A percentile compares a stretch with the other conserved stretches of the same genome.
phyloP scores from a whole-genome alignment of 257 asterid genomes.

The Solanum piurae region DNA sequence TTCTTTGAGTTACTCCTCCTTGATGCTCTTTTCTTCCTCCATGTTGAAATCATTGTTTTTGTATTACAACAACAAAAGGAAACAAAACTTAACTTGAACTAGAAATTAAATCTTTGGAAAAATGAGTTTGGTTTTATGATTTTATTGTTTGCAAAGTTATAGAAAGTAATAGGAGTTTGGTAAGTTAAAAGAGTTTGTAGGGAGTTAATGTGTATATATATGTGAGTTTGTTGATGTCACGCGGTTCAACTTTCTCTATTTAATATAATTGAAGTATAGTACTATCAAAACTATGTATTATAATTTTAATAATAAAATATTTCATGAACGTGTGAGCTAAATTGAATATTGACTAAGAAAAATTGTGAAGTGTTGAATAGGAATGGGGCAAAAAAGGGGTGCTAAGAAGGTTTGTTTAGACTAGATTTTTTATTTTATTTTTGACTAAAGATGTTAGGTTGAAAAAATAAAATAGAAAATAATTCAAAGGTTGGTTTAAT shows the following conservation, averaged over 20 bases:
- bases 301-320: neutral
- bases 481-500: conserved; percentile 2
- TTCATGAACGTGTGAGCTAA: neutral
- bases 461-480: conserved; percentile 1
- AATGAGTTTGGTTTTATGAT: neutral
- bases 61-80: neutral
- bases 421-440: neutral
- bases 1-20: conserved; percentile 10
- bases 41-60: conserved; percentile 9
- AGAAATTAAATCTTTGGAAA: neutral
- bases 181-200: neutral
- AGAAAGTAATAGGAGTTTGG: neutral
- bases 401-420: neutral
- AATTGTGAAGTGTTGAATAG: conserved; percentile 1
- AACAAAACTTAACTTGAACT: neutral
- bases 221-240: neutral
- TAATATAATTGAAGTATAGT: neutral
- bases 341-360: conserved; percentile 34
- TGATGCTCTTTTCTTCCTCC: conserved; percentile 16
- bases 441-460: neutral
- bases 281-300: neutral
- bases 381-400: neutral
- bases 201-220: neutral
- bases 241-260: conserved; percentile 7
- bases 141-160: neutral